A percentile compares a stretch with the other conserved stretches of the same genome.
Conservation (phyloP, 768 basidiomycete genomes). For the Pleurotus tuoliensis region DNA sequence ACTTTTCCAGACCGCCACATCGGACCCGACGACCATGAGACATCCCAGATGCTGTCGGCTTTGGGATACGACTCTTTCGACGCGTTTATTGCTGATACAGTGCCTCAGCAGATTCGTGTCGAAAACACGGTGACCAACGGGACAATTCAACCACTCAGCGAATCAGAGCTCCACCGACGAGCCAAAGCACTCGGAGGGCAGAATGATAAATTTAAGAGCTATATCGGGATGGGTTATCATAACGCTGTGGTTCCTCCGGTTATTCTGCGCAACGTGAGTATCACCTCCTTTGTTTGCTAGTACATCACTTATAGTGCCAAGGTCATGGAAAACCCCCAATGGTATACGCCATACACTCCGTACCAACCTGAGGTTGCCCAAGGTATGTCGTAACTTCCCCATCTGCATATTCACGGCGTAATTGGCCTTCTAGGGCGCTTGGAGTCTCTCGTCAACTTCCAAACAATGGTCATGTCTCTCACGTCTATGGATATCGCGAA, state of each 20-base stretch:
- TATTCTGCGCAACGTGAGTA: slow-evolving; percentile 81
- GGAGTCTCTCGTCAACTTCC: slow-evolving; percentile 94
- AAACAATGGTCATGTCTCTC: slow-evolving; percentile 93
- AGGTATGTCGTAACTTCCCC: slow-evolving; percentile 43
- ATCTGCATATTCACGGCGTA: background rate
- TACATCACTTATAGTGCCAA: slow-evolving; percentile 19
- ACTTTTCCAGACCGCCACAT: slow-evolving; percentile 89
- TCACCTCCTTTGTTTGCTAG: slow-evolving; percentile 1
- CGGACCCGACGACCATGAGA: slow-evolving; percentile 84
- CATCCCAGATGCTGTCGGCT: slow-evolving; percentile 73
- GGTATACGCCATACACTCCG: slow-evolving; percentile 97
- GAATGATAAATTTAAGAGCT: slow-evolving; percentile 86
- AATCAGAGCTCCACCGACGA: slow-evolving; percentile 74
- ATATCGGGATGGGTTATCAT: slow-evolving; percentile 98
- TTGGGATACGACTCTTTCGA: slow-evolving; percentile 89
- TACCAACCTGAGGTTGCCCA: slow-evolving; percentile 99
- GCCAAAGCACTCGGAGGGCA: slow-evolving; percentile 72
- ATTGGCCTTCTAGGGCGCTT: slow-evolving; percentile 64
- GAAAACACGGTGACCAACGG: slow-evolving; percentile 56
- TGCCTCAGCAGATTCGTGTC: slow-evolving; percentile 80
- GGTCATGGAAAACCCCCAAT: slow-evolving; percentile 94
- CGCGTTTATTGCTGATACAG: slow-evolving; percentile 76
- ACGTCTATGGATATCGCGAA: slow-evolving; percentile 96
- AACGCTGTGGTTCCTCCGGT: slow-evolving; percentile 94
- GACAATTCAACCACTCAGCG: slow-evolving; percentile 74